Percentiles rank a stretch among this genome's conserved stretches.
Conservation (phyloP, 805 yeast species). For the Saccharomycopsis selenospora region DNA sequence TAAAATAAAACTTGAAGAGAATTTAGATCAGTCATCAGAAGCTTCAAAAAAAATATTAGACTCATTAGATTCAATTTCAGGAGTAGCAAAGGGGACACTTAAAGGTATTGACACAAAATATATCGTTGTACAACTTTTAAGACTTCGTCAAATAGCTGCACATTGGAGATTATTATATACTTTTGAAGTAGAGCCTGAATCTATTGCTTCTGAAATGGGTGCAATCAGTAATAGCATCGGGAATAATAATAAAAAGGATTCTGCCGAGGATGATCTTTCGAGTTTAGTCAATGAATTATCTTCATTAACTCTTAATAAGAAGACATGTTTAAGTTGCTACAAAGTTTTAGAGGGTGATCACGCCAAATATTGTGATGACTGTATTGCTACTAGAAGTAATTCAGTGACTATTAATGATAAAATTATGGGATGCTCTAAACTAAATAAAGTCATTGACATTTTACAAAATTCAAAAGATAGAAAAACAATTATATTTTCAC, state of each 20-base stretch:
- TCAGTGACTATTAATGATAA: neutral
- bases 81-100: neutral
- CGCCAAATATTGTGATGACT: conserved; percentile 19
- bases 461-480: conserved; percentile 26
- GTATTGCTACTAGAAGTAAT: neutral
- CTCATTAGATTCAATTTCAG: neutral
- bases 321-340: conserved; percentile 3
- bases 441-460: conserved; percentile 26
- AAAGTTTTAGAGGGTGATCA: conserved; percentile 10
- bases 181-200: conserved; percentile 4
- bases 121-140: conserved; percentile 25
- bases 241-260: neutral
- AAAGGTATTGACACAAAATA: conserved; percentile 21
- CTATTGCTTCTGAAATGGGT: neutral
- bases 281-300: conserved; percentile 22
- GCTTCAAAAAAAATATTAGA: neutral
- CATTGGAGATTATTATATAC: conserved; percentile 22
- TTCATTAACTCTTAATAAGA: conserved; percentile 20
- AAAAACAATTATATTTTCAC: conserved; percentile 36
- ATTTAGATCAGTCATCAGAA: neutral
- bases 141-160: conserved; percentile 30
- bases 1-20: neutral
- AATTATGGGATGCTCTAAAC: conserved; percentile 26
- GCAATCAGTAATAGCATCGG: too few species aligned
- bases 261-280: conserved; percentile 27